phyloP scores from a whole-genome alignment of 352 stramenopile genomes.

The Hyaloperonospora arabidopsidis region DNA sequence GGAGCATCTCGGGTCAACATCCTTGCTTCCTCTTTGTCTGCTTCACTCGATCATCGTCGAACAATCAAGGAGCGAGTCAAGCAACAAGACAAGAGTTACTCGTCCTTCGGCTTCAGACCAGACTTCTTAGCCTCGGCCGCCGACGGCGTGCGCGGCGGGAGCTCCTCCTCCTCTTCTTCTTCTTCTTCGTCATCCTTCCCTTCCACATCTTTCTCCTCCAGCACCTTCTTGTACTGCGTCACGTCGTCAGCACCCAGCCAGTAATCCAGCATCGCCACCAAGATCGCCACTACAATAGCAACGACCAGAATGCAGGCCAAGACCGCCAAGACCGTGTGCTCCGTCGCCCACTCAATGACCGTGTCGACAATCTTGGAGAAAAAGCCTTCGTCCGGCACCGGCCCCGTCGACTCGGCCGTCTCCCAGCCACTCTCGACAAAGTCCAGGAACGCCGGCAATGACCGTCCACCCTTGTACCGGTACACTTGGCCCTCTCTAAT shows the following conservation, averaged over 20 bases:
- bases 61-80: slow-evolving; percentile 10
- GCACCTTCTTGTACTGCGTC: slow-evolving; percentile 40
- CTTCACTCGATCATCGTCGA: slow-evolving; percentile 21
- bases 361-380: slow-evolving; percentile 56
- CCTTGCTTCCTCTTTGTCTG: slow-evolving; percentile 9
- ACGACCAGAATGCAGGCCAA: slow-evolving; percentile 48
- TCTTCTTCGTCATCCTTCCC: slow-evolving; percentile 10
- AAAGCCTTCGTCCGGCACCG: slow-evolving; percentile 55
- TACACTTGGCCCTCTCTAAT: slow-evolving; percentile 67
- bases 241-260: slow-evolving; percentile 65
- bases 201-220: slow-evolving; percentile 27
- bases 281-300: slow-evolving; percentile 54
- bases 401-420: slow-evolving; percentile 40
- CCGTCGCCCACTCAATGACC: slow-evolving; percentile 55
- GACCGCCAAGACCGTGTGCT: slow-evolving; percentile 63
- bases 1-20: slow-evolving; percentile 1
- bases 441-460: slow-evolving; percentile 56
- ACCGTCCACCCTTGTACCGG: slow-evolving; percentile 66
- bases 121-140: slow-evolving; percentile 29
- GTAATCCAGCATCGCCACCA: slow-evolving; percentile 66
- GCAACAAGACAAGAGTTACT: slow-evolving; percentile 31
- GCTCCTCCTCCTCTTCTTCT: slow-evolving; percentile 10
- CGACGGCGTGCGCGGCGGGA: slow-evolving; percentile 25
- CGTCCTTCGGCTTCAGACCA: slow-evolving; percentile 40
- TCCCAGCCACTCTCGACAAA: slow-evolving; percentile 55